Conservation (phyloP, 345 rosid species). For the Syzygium aqueum region DNA sequence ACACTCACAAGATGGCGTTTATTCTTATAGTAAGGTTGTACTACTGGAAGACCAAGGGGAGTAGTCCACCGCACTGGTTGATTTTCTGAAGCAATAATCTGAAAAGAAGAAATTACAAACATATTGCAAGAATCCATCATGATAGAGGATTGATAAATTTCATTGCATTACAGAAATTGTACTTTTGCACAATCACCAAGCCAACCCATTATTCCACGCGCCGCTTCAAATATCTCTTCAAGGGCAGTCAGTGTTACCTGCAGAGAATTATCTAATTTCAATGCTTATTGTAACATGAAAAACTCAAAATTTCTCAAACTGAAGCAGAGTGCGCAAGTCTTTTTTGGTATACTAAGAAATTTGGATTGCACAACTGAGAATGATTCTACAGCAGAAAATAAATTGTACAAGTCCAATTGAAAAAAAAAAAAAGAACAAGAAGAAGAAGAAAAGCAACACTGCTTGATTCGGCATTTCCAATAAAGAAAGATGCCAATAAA, state of each 20-base stretch:
- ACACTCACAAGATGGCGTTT: slow-evolving; percentile 72
- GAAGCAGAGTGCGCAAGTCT: neutral
- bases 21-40: slow-evolving; percentile 83
- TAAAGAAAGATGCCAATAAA: neutral
- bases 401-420: neutral
- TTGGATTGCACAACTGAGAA: neutral
- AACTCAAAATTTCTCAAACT: neutral
- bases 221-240: slow-evolving; percentile 90
- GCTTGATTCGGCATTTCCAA: neutral
- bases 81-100: slow-evolving; percentile 80
- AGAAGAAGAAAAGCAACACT: too few relatives aligned
- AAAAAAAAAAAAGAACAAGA: too few relatives aligned
- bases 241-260: slow-evolving; percentile 92
- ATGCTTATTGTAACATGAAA: neutral
- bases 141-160: neutral
- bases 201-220: slow-evolving; percentile 94
- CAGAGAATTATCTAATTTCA: neutral
- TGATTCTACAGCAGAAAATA: neutral
- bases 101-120: slow-evolving; percentile 3
- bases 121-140: neutral
- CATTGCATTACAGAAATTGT: neutral
- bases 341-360: neutral
- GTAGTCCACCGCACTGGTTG: slow-evolving; percentile 90
- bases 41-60: slow-evolving; percentile 95
- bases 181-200: slow-evolving; percentile 97